These are phyloP conservation scores for Gynostemma pentaphyllum DNA, from an alignment of 306 rosid species.

Conservation along the genomic window DNA sequence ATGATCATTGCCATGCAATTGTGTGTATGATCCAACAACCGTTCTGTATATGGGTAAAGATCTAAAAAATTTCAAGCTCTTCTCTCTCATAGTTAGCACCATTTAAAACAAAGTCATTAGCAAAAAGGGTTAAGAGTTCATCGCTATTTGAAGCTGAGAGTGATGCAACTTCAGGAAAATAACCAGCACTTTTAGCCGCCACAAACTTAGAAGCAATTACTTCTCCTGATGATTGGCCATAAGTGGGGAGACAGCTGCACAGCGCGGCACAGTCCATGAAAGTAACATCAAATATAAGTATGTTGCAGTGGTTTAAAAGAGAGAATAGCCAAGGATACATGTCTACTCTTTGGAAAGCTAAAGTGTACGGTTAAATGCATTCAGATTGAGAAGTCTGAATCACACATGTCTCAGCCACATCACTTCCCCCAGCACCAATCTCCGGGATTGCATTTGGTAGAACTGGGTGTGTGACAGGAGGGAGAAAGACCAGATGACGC, in stretches of 20 bases:
- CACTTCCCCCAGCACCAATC: constrained; percentile 28
- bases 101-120: constrained; percentile 43
- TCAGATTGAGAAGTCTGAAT: constrained; percentile 31
- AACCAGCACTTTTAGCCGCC: constrained; percentile 78
- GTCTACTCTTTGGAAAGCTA: constrained; percentile 45
- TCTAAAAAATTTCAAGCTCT: constrained; percentile 67
- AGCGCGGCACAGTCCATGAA: constrained; percentile 66
- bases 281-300: constrained; percentile 71
- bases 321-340: constrained; percentile 75
- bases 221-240: constrained; percentile 58
- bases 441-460: constrained; percentile 26
- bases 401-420: constrained; percentile 17
- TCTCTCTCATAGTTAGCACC: constrained; percentile 41
- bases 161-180: constrained; percentile 56
- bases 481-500: constrained; percentile 67
- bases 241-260: constrained; percentile 48
- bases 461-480: constrained; percentile 30
- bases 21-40: constrained; percentile 76
- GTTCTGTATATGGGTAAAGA: constrained; percentile 86
- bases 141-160: constrained; percentile 52
- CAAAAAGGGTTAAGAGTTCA: constrained; percentile 72
- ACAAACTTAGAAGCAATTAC: constrained; percentile 83
- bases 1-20: constrained; percentile 51
- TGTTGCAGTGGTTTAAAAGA: constrained; percentile 74
- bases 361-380: constrained; percentile 37